These are phyloP conservation scores for Buxus sempervirens DNA, from an alignment of 164 flowering plant species.

Conservation along the genomic window DNA sequence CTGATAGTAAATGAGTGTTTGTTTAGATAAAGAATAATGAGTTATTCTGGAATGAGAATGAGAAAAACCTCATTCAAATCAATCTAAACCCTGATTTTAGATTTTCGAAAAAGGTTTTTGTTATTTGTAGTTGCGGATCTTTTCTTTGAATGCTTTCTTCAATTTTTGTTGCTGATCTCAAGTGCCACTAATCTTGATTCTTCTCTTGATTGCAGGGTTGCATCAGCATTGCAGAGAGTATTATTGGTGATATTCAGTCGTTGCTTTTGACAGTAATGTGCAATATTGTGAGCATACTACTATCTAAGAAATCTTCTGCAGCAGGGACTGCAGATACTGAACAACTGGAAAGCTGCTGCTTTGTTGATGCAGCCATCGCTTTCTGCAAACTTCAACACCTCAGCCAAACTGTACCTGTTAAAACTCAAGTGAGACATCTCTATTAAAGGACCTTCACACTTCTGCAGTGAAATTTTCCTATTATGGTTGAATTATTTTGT, in stretches of 20 bases:
- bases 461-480: neutral
- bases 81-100: no score
- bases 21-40: no score
- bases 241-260: slow-evolving; percentile 59
- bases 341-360: slow-evolving; percentile 48
- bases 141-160: neutral
- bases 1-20: no score
- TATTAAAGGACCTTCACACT: slow-evolving; percentile 4
- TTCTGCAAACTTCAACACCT: slow-evolving; percentile 93
- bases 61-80: no score
- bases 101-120: no score
- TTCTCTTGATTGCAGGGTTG: slow-evolving; percentile 50
- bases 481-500: neutral
- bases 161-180: neutral
- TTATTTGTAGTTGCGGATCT: no score
- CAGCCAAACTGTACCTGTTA: slow-evolving; percentile 43
- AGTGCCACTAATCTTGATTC: neutral
- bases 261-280: slow-evolving; percentile 70
- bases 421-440: slow-evolving; percentile 61
- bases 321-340: slow-evolving; percentile 41
- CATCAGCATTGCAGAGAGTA: slow-evolving; percentile 25
- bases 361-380: slow-evolving; percentile 69
- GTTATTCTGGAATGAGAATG: no score
- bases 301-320: slow-evolving; percentile 51
- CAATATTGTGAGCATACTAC: slow-evolving; percentile 41